Percentiles rank a stretch among this genome's conserved stretches.
Evolutionary conservation across 1,284 basidiomycete species (phyloP).

Genomic region (Abortiporus biennis): DNA sequence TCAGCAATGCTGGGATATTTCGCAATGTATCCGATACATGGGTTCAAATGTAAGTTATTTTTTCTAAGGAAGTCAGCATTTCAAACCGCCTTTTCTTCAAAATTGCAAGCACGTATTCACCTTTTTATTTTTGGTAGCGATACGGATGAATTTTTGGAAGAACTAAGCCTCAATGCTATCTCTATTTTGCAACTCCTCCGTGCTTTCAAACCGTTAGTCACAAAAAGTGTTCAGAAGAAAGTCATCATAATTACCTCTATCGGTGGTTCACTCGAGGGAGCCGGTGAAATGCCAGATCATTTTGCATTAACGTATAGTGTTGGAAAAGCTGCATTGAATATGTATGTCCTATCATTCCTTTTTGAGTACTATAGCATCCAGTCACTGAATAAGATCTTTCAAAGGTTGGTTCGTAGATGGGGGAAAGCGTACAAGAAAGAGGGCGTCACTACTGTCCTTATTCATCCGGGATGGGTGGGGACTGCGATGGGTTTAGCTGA

Average conservation of each 20-base stretch:
- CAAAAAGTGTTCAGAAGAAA: neutral
- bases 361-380: neutral
- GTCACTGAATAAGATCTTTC: neutral
- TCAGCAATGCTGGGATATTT: neutral
- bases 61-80: too few relatives aligned
- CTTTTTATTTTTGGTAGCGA: neutral
- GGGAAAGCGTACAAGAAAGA: slow-evolving; percentile 1
- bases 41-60: neutral
- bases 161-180: neutral
- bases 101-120: neutral
- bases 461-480: slow-evolving; percentile 10
- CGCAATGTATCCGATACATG: neutral
- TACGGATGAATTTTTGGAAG: neutral
- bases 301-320: slow-evolving; percentile 1
- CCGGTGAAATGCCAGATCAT: neutral
- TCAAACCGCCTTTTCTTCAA: neutral
- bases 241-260: neutral
- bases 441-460: slow-evolving; percentile 6
- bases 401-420: slow-evolving; percentile 8
- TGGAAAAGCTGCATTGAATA: slow-evolving; percentile 9
- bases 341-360: slow-evolving; percentile 3
- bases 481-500: slow-evolving; percentile 6
- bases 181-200: neutral
- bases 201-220: neutral
- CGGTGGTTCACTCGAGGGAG: neutral